Conservation (phyloP, 2,329 filamentous ascomycete genomes). For the Colletotrichum sp. region DNA sequence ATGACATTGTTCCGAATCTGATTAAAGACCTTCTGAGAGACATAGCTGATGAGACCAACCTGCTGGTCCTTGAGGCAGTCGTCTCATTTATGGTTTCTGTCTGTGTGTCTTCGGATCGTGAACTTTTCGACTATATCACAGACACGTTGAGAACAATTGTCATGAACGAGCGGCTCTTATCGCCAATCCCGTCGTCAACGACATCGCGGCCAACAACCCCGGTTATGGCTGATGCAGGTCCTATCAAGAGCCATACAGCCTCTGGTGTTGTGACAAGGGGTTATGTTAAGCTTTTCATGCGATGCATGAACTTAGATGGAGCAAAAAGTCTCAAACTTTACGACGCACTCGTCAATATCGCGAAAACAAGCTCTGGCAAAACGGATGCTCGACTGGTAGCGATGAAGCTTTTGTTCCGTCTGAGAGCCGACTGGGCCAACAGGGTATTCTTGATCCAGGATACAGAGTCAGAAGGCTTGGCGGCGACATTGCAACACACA, state of each 20-base stretch:
- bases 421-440: constrained; percentile 83
- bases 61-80: constrained; percentile 67
- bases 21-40: constrained; percentile 66
- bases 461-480: constrained; percentile 76
- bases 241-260: constrained; percentile 51
- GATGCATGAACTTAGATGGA: constrained; percentile 70
- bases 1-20: constrained; percentile 63
- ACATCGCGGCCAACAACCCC: constrained; percentile 30
- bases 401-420: constrained; percentile 79
- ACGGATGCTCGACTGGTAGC: constrained; percentile 74
- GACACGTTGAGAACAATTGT: constrained; percentile 58
- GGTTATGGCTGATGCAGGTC: constrained; percentile 24
- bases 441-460: constrained; percentile 74
- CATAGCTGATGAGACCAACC: constrained; percentile 68
- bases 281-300: constrained; percentile 78
- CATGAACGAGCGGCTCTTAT: constrained; percentile 50
- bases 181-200: constrained; percentile 39
- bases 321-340: constrained; percentile 69
- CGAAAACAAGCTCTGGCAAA: constrained; percentile 63
- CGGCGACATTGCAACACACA: constrained; percentile 73
- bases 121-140: constrained; percentile 64
- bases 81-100: constrained; percentile 70
- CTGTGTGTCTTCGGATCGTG: constrained; percentile 61
- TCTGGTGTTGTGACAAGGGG: constrained; percentile 76
- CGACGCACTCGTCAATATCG: constrained; percentile 68